Conservation (phyloP, 345 rosid species). For the Erucastrum elatum region DNA sequence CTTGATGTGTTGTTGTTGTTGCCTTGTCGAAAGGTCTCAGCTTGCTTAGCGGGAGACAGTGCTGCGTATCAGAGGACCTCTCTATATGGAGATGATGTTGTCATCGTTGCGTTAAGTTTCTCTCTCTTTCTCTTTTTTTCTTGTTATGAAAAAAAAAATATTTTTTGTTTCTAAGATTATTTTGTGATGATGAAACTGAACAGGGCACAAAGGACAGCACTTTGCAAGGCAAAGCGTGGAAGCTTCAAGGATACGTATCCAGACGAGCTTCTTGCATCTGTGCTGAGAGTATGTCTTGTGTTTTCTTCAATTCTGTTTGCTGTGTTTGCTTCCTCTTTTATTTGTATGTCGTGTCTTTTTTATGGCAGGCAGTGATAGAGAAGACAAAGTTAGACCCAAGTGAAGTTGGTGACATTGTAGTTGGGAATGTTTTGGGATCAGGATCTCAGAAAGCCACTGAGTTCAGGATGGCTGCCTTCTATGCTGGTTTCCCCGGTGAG, state of each 20-base stretch:
- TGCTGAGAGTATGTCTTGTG: conserved; percentile 53
- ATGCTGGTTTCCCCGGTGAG: conserved; percentile 92
- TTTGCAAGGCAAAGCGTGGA: conserved; percentile 85
- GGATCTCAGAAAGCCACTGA: conserved; percentile 92
- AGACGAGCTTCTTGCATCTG: conserved; percentile 84
- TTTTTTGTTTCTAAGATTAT: background rate
- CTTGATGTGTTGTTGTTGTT: background rate
- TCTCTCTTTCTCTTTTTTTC: background rate
- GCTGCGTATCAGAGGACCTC: conserved; percentile 73
- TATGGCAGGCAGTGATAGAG: conserved; percentile 73
- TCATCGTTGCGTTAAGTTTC: conserved; percentile 80
- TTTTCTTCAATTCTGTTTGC: background rate
- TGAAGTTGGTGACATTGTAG: conserved; percentile 98
- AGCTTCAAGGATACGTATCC: conserved; percentile 89
- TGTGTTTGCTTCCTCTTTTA: background rate
- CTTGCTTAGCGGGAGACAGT: conserved; percentile 73
- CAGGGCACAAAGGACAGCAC: conserved; percentile 82
- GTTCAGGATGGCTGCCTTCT: conserved; percentile 98
- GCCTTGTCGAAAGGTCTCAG: conserved; percentile 52
- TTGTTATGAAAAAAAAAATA: background rate
- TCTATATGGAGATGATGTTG: conserved; percentile 79
- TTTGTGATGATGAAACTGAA: background rate
- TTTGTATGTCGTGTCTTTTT: background rate
- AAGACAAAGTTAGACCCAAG: conserved; percentile 74
- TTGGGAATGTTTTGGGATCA: conserved; percentile 86